Evolutionary conservation across 768 basidiomycete genomes (phyloP).

Genomic region (Mycena belliarum): DNA sequence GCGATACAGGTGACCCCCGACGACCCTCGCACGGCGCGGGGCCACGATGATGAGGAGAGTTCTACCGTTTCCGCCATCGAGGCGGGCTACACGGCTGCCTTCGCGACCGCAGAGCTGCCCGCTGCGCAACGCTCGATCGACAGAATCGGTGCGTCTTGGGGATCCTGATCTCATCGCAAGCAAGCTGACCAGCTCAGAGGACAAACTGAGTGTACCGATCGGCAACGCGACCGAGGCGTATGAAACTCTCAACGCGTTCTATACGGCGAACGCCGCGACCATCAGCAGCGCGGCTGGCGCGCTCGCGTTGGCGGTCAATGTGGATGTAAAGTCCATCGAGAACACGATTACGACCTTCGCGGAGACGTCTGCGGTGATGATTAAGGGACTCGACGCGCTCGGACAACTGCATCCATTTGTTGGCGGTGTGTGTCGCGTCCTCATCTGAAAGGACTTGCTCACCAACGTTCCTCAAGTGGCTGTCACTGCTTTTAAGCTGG

Average conservation of each 20-base stretch:
- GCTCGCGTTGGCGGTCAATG: slow-evolving; percentile 1
- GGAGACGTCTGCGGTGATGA: slow-evolving; percentile 26
- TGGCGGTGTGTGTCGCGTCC: slow-evolving; percentile 11
- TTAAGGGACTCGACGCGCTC: slow-evolving; percentile 26
- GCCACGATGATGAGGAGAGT: not conserved
- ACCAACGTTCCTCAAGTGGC: slow-evolving; percentile 29
- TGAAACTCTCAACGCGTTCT: slow-evolving; percentile 16
- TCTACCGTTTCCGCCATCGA: slow-evolving; percentile 2
- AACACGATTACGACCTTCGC: slow-evolving; percentile 20
- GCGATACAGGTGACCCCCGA: not conserved
- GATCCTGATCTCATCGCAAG: not conserved
- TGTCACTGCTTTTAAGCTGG: slow-evolving; percentile 43
- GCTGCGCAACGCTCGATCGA: slow-evolving; percentile 3
- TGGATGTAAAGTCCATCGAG: slow-evolving; percentile 16
- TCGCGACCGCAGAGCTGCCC: not conserved
- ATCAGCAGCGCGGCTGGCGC: not conserved
- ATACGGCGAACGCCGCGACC: slow-evolving; percentile 5
- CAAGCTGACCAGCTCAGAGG: slow-evolving; percentile 1
- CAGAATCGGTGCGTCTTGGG: not conserved
- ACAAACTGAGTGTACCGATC: not conserved
- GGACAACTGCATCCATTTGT: slow-evolving; percentile 27
- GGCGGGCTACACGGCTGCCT: slow-evolving; percentile 1
- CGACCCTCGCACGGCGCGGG: not conserved
- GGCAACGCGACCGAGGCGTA: slow-evolving; percentile 5
- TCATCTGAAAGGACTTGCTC: not conserved